Evolutionary conservation across 371 early-diverging fungal species (phyloP).

Genomic region (Apophysomyces sp.): DNA sequence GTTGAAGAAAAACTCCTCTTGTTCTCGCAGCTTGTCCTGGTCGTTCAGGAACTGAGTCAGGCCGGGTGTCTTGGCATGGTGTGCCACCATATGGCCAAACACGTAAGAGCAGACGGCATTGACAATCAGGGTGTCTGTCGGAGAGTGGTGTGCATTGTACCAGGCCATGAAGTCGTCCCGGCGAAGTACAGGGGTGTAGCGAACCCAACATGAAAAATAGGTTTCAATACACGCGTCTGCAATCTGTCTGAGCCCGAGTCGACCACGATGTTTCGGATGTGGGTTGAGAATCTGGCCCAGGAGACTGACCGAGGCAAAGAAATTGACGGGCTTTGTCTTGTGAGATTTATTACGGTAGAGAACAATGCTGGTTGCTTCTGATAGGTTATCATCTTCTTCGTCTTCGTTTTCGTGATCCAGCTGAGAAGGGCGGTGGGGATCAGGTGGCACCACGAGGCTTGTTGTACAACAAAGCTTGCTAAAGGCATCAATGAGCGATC

Average conservation of each 20-base stretch:
- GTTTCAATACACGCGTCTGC: constrained; percentile 41
- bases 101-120: constrained; percentile 40
- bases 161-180: constrained; percentile 41
- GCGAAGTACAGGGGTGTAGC: constrained; percentile 31
- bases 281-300: constrained; percentile 29
- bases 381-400: not conserved
- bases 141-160: constrained; percentile 30
- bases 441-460: constrained; percentile 3
- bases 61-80: constrained; percentile 22
- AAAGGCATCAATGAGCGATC: constrained; percentile 27
- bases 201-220: constrained; percentile 47
- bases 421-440: not conserved
- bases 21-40: constrained; percentile 37
- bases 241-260: constrained; percentile 28
- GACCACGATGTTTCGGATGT: constrained; percentile 21
- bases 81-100: constrained; percentile 37
- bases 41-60: constrained; percentile 28
- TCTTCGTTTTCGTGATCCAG: constrained; percentile 1
- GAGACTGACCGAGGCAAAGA: constrained; percentile 25
- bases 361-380: constrained; percentile 4
- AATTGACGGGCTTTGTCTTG: constrained; percentile 40
- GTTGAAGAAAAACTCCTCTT: constrained; percentile 49
- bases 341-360: constrained; percentile 38
- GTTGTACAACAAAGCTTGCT: constrained; percentile 10
- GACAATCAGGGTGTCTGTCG: constrained; percentile 40